Percentiles rank a stretch among this genome's conserved stretches.
Evolutionary conservation across 441 rosid species (phyloP).

Genomic region (Metrosideros polymorpha): DNA sequence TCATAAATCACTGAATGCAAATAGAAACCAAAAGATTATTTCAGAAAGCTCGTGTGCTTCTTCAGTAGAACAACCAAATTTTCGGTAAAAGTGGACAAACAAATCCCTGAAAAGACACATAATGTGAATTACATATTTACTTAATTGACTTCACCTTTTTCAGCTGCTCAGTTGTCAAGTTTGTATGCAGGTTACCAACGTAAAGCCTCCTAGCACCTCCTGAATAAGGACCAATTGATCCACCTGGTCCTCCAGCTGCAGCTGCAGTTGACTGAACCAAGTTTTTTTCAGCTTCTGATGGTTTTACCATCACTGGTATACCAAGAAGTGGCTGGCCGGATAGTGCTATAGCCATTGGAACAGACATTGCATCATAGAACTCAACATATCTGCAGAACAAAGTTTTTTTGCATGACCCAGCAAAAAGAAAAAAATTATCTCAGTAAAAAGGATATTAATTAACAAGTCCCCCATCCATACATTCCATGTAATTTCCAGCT

Average conservation of each 20-base stretch:
- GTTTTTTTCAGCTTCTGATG: conserved; percentile 99
- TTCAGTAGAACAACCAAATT: neutral
- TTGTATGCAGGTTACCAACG: conserved; percentile 86
- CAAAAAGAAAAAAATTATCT: neutral
- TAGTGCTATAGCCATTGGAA: conserved; percentile 99
- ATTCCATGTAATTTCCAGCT: neutral
- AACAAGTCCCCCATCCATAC: neutral
- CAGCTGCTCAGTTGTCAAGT: conserved; percentile 88
- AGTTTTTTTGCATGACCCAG: neutral
- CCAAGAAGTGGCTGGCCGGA: conserved; percentile 98
- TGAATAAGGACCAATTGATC: conserved; percentile 56
- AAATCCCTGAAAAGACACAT: neutral
- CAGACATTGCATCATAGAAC: conserved; percentile 97
- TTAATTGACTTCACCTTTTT: conserved; percentile 44
- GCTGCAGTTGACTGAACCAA: conserved; percentile 88
- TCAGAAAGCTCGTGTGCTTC: neutral
- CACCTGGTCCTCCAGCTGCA: conserved; percentile 51
- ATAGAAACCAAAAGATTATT: neutral
- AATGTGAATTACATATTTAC: neutral
- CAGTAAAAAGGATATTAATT: neutral
- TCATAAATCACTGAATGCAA: neutral
- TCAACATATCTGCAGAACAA: conserved; percentile 49
- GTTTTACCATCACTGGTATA: conserved; percentile 96
- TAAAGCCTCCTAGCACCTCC: conserved; percentile 94
- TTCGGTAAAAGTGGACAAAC: neutral